Percentiles rank a stretch among this genome's conserved stretches.
These are phyloP conservation scores for Ophiostoma fasciatum DNA, from an alignment of 2,329 filamentous ascomycete species.

Conservation along the genomic window DNA sequence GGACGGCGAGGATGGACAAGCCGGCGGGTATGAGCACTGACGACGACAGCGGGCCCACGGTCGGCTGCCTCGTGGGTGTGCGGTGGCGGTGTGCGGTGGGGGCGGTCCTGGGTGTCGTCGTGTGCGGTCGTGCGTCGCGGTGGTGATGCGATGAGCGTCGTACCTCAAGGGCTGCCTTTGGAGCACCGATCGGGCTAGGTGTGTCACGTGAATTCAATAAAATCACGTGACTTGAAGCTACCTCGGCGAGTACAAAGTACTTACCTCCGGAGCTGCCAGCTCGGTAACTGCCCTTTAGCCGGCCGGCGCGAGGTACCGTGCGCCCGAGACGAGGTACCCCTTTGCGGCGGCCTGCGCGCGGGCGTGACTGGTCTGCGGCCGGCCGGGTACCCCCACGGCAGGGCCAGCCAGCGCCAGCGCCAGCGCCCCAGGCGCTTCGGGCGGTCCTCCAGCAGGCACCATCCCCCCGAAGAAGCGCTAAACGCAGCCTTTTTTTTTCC, in stretches of 20 bases:
- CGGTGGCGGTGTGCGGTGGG: too few species aligned
- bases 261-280: too few species aligned
- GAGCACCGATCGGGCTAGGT: not conserved
- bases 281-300: too few species aligned
- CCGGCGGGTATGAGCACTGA: not conserved
- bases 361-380: not conserved
- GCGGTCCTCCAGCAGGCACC: too few species aligned
- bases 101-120: too few species aligned
- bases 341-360: not conserved
- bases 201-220: too few species aligned
- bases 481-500: slow-evolving; percentile 1
- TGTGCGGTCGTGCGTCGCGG: too few species aligned
- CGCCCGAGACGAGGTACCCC: not conserved
- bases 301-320: slow-evolving; percentile 3
- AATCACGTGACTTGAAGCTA: slow-evolving; percentile 2
- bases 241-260: too few species aligned
- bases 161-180: slow-evolving; percentile 13
- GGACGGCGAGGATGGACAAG: not conserved
- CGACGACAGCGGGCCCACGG: not conserved
- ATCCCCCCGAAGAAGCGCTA: slow-evolving; percentile 1
- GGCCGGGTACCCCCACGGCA: too few species aligned
- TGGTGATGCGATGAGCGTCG: slow-evolving; percentile 6
- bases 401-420: too few species aligned
- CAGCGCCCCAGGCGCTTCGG: too few species aligned
- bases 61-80: not conserved